phyloP scores from a whole-genome alignment of 768 basidiomycete genomes.

The Tricholoma saponaceum region DNA sequence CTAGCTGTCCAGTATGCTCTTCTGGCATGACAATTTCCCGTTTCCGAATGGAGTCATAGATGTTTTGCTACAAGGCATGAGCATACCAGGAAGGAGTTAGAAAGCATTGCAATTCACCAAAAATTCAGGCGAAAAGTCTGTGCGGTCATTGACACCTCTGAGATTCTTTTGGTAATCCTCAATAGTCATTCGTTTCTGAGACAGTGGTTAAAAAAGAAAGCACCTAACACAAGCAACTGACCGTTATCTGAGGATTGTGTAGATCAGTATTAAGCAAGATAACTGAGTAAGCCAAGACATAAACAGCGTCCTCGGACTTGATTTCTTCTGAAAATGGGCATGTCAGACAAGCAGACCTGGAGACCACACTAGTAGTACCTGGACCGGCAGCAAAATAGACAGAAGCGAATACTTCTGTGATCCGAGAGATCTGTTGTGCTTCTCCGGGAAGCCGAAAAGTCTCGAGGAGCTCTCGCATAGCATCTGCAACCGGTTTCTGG shows the following conservation, averaged over 20 bases:
- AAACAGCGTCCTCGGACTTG: constrained; percentile 87
- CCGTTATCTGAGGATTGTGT: constrained; percentile 91
- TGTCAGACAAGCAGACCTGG: constrained; percentile 3
- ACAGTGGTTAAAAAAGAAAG: not conserved
- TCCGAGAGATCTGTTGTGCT: constrained; percentile 87
- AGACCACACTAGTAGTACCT: constrained; percentile 38
- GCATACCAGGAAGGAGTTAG: constrained; percentile 1
- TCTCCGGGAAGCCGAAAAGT: constrained; percentile 94
- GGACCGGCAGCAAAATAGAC: constrained; percentile 85
- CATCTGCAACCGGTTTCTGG: constrained; percentile 93
- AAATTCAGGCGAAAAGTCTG: constrained; percentile 82
- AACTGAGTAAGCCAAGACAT: constrained; percentile 91
- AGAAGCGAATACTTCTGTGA: constrained; percentile 93
- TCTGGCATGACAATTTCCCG: constrained; percentile 96
- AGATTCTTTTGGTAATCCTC: constrained; percentile 93
- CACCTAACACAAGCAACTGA: constrained; percentile 29
- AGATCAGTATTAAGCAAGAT: constrained; percentile 98
- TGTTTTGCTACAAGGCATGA: constrained; percentile 56
- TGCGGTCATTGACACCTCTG: constrained; percentile 84
- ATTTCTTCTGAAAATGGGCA: constrained; percentile 62
- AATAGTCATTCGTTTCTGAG: constrained; percentile 91
- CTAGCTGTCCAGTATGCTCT: constrained; percentile 93
- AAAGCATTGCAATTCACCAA: constrained; percentile 45
- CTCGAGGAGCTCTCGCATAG: constrained; percentile 92
- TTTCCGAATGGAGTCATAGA: constrained; percentile 93